Evolutionary conservation across 345 rosid genomes (phyloP).

Genomic region (Geranium rotundifolium): DNA sequence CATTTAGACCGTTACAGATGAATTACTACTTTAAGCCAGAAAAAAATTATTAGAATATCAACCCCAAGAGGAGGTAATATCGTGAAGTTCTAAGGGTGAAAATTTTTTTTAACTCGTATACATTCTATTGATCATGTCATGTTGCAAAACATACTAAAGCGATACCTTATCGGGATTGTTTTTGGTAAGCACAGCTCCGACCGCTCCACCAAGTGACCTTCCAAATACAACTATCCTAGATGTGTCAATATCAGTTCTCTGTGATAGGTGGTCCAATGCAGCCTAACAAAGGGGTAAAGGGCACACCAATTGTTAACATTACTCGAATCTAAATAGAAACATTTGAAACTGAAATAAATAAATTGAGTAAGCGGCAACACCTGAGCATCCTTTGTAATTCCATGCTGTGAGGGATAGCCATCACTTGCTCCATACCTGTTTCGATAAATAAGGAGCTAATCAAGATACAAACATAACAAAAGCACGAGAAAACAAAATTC

Average conservation of each 20-base stretch:
- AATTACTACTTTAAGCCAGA: not conserved
- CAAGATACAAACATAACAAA: constrained; percentile 3
- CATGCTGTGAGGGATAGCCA: constrained; percentile 92
- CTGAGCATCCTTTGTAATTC: constrained; percentile 86
- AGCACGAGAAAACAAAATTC: not conserved
- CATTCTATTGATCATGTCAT: not conserved
- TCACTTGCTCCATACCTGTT: constrained; percentile 91
- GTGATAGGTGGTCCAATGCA: constrained; percentile 85
- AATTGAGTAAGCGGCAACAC: constrained; percentile 23
- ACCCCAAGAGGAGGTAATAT: no score
- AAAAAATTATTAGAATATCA: no score
- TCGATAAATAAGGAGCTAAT: constrained; percentile 14
- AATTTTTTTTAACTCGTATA: not conserved
- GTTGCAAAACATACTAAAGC: not conserved
- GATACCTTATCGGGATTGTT: constrained; percentile 88
- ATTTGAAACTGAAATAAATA: constrained; percentile 2
- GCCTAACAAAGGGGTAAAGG: constrained; percentile 44
- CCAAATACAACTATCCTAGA: constrained; percentile 88
- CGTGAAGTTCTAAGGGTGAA: not conserved
- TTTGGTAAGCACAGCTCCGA: constrained; percentile 77
- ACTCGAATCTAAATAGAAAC: constrained; percentile 8
- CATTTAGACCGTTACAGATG: not conserved
- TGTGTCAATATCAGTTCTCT: constrained; percentile 84
- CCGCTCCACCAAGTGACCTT: constrained; percentile 99
- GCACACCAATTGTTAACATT: constrained; percentile 3